Conservation (phyloP, 2,329 filamentous ascomycete genomes). For the Penicillium sp. region DNA sequence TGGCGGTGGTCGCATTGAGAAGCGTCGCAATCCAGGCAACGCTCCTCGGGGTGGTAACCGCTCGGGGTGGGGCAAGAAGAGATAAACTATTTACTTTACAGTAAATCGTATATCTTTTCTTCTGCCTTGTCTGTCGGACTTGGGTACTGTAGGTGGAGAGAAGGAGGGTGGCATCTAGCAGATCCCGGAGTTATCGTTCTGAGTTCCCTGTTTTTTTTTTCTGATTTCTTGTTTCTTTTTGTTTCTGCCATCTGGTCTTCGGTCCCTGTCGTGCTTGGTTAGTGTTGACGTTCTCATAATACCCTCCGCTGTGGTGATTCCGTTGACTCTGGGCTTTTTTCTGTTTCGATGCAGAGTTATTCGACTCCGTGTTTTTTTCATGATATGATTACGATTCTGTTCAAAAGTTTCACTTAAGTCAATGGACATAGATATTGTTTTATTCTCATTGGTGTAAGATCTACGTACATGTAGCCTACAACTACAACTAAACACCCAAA, state of each 20-base stretch:
- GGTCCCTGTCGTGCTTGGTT: constrained; percentile 10
- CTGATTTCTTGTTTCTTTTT: constrained; percentile 2
- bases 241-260: constrained; percentile 10
- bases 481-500: not conserved
- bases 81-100: not conserved
- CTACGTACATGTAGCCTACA: not conserved
- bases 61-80: constrained; percentile 13
- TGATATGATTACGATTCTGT: constrained; percentile 14
- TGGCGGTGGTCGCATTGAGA: constrained; percentile 27
- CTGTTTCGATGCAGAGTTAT: constrained; percentile 7
- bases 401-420: constrained; percentile 11
- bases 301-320: constrained; percentile 14
- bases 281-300: constrained; percentile 13
- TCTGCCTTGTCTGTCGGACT: not conserved
- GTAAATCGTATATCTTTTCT: not conserved
- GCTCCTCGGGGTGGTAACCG: constrained; percentile 6
- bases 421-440: constrained; percentile 11
- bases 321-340: constrained; percentile 9
- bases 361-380: constrained; percentile 3
- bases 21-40: constrained; percentile 25
- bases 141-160: not conserved
- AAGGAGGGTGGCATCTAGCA: constrained; percentile 9
- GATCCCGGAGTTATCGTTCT: constrained; percentile 10
- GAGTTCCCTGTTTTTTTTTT: not conserved
- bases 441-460: not conserved